These are phyloP conservation scores for Penicillium digitatum DNA, from an alignment of 2,329 filamentous ascomycete species.

Conservation along the genomic window DNA sequence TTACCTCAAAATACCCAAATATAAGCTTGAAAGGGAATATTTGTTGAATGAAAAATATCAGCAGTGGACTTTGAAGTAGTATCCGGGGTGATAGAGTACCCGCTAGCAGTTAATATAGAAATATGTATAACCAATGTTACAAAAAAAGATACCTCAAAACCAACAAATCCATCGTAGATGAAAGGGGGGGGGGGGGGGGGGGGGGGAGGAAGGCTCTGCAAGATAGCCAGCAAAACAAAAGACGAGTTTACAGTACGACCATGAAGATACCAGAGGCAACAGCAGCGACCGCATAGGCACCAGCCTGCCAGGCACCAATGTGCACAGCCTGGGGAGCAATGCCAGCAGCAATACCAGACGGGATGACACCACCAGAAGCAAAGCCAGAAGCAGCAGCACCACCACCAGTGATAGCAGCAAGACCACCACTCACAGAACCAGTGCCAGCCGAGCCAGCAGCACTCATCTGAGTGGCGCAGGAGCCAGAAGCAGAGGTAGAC, in stretches of 20 bases:
- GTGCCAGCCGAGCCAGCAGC: conserved; percentile 37
- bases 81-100: conserved; percentile 7
- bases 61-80: background rate
- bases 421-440: conserved; percentile 38
- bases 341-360: conserved; percentile 33
- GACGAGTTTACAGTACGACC: conserved; percentile 43
- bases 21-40: background rate
- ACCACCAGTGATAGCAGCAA: conserved; percentile 26
- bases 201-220: background rate
- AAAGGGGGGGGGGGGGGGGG: too few relatives aligned
- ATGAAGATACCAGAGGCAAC: conserved; percentile 45
- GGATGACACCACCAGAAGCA: conserved; percentile 17
- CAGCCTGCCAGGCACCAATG: conserved; percentile 42
- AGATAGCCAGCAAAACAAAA: background rate
- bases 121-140: conserved; percentile 17
- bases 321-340: conserved; percentile 35
- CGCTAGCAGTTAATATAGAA: conserved; percentile 6
- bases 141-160: conserved; percentile 5
- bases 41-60: background rate
- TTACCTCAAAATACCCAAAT: background rate
- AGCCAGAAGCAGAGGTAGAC: conserved; percentile 21
- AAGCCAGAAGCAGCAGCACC: conserved; percentile 18
- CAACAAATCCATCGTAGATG: conserved; percentile 1
- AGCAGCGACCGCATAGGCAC: conserved; percentile 44
- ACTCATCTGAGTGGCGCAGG: conserved; percentile 22